A percentile compares a stretch with the other conserved stretches of the same genome.
phyloP scores from a whole-genome alignment of 164 flowering plant species.

The Kingdonia uniflora region DNA sequence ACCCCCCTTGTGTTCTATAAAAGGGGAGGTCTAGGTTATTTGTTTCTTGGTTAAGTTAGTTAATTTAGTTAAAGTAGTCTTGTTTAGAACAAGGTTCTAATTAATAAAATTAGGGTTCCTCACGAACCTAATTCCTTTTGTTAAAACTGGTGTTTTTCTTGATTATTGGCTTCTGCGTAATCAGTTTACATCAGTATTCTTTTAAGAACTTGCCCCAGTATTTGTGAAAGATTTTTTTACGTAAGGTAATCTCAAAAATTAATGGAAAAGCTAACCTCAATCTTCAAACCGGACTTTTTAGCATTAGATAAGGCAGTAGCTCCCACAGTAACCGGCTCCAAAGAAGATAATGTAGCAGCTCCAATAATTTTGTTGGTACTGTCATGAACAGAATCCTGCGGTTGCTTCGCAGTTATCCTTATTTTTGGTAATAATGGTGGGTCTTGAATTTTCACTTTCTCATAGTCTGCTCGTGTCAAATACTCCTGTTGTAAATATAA shows the following conservation, averaged over 20 bases:
- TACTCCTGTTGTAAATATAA: constrained; percentile 9
- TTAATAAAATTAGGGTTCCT: too few species aligned
- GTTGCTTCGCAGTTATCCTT: constrained; percentile 20
- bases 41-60: too few species aligned
- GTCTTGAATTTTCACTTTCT: constrained; percentile 25
- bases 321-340: background rate
- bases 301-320: constrained; percentile 14
- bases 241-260: background rate
- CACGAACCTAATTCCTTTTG: too few species aligned
- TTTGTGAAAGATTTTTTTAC: too few species aligned
- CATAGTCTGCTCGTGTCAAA: constrained; percentile 7
- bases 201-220: too few species aligned
- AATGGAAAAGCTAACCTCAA: constrained; percentile 32
- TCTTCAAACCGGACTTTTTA: constrained; percentile 17
- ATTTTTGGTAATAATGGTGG: constrained; percentile 15
- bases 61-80: too few species aligned
- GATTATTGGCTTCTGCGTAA: too few species aligned
- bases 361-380: constrained; percentile 9
- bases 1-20: too few species aligned
- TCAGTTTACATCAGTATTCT: too few species aligned
- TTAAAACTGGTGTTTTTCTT: too few species aligned
- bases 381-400: constrained; percentile 12
- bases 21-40: too few species aligned
- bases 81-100: too few species aligned
- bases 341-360: constrained; percentile 6